Evolutionary conservation across 108 stramenopile species (phyloP), one percentile per base, ranked within the genome.

Genomic region (Cyclotella cryptica): DNA sequence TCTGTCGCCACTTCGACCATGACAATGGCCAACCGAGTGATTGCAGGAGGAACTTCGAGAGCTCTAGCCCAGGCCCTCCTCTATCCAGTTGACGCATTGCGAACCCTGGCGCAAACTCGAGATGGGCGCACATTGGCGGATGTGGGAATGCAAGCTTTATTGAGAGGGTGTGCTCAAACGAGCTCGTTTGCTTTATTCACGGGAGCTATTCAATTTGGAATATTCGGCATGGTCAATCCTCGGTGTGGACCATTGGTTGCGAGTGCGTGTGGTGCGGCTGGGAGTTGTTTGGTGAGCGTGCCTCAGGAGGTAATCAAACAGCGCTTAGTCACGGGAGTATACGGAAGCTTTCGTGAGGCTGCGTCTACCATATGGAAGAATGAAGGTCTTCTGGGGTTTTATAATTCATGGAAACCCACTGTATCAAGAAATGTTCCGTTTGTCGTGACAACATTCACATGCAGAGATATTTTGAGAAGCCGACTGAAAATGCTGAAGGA

Each of bases 291-390:
- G 14, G 86, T 88, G 15, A 65, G 71, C 15, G 82, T 92, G 3
- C 91, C 91, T 0, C 91, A 92, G 66, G 91, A 92, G 75, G 88
- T 89, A 17, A 75, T 92, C 14, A 92, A 92, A 67, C 91, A 92
- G 60, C 67, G 88, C 24, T 65, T 92, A 42, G 84, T 92, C 7
- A 88, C 91, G 10, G 84, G 84, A 21, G 85, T 92, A 22, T 90
- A 92, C 70, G 60, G 81, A 29, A 84, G 67, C 47, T 90, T 92
- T 79, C 77, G 88, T 27, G 64, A 79, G 42, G 91, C 91, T 17
- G 84, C 86, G 0, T 2, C 13, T 0, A 80, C 73, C 3, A 90
- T 92, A 49, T 87, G 69, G 59, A 69, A 67, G 47, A 68, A 42
- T 13, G 89, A 92, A 71, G 91, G 91, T 14, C 28, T 84, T 0